Evolutionary conservation across 2,329 filamentous ascomycete species (phyloP).

Genomic region (Penicillium digitatum): DNA sequence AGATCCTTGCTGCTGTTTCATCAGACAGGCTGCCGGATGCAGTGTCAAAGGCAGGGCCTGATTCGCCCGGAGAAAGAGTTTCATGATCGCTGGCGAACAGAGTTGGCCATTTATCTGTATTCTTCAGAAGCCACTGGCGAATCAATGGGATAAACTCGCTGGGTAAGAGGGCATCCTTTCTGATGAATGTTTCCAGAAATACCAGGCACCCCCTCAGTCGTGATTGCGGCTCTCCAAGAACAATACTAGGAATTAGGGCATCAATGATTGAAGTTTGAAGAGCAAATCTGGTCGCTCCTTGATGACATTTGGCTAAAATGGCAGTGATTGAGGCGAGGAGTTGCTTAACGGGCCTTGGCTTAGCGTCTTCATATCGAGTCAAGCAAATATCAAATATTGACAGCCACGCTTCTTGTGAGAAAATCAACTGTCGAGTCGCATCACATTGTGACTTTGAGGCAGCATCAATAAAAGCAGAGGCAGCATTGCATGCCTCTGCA

Average conservation of each 20-base stretch:
- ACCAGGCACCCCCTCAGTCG: slow-evolving; percentile 38
- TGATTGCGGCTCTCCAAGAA: slow-evolving; percentile 39
- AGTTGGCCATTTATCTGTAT: slow-evolving; percentile 31
- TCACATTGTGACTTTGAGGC: slow-evolving; percentile 31
- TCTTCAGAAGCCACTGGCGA: slow-evolving; percentile 33
- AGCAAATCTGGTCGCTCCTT: slow-evolving; percentile 16
- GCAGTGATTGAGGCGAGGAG: slow-evolving; percentile 41
- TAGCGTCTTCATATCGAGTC: slow-evolving; percentile 41
- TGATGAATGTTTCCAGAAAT: slow-evolving; percentile 37
- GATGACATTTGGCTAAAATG: slow-evolving; percentile 30
- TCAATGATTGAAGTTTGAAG: slow-evolving; percentile 27
- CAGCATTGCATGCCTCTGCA: slow-evolving; percentile 43
- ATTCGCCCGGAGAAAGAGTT: slow-evolving; percentile 27
- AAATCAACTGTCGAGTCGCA: slow-evolving; percentile 32
- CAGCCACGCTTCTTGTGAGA: slow-evolving; percentile 38
- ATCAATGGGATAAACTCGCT: slow-evolving; percentile 31
- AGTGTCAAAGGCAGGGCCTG: slow-evolving; percentile 14
- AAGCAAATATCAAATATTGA: slow-evolving; percentile 41
- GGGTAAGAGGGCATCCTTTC: slow-evolving; percentile 35
- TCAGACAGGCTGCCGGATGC: slow-evolving; percentile 8
- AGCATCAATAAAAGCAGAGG: slow-evolving; percentile 44
- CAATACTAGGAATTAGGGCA: slow-evolving; percentile 34
- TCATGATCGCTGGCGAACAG: slow-evolving; percentile 33
- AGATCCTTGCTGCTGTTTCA: slow-evolving; percentile 29
- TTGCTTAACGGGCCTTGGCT: slow-evolving; percentile 45